Percentiles rank a stretch among this genome's conserved stretches.
Conservation (phyloP, 1,284 basidiomycete genomes). For the Ceratobasidium sp. region DNA sequence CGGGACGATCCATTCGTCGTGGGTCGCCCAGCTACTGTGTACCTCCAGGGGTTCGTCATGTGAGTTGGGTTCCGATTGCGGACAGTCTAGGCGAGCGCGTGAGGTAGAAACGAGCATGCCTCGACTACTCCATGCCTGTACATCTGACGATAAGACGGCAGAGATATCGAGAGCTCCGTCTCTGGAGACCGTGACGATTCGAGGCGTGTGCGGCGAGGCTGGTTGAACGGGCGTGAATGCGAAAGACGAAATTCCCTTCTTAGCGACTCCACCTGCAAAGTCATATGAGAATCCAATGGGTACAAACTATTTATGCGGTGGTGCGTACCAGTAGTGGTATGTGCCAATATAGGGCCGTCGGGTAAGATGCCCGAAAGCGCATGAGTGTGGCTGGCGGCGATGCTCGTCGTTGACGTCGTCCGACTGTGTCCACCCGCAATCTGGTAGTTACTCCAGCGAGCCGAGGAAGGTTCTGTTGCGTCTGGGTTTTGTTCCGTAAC, state of each 20-base stretch:
- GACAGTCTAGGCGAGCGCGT: constrained; percentile 1
- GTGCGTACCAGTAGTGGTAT: constrained; percentile 22
- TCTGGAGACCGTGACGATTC: constrained; percentile 46
- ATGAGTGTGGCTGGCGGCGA: constrained; percentile 15
- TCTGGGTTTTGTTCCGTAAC: constrained; percentile 13
- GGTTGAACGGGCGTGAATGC: constrained; percentile 43
- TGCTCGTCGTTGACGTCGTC: constrained; percentile 31
- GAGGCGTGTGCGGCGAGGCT: constrained; percentile 13
- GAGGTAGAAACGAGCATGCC: constrained; percentile 46
- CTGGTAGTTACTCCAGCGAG: constrained; percentile 37
- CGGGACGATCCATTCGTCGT: constrained; percentile 38
- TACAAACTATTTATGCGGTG: background rate
- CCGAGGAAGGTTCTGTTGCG: constrained; percentile 12
- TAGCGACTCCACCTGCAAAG: constrained; percentile 1
- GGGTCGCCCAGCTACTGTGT: constrained; percentile 32
- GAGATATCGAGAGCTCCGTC: constrained; percentile 47
- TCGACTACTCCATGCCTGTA: constrained; percentile 49
- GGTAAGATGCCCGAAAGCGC: constrained; percentile 6
- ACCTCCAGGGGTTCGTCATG: constrained; percentile 37
- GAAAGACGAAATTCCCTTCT: constrained; percentile 44
- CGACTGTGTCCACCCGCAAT: constrained; percentile 25
- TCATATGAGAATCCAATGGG: background rate
- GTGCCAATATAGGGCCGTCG: constrained; percentile 38
- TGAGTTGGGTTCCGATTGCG: background rate
- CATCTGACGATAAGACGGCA: constrained; percentile 29